Evolutionary conservation across 176 grass and related monocot genomes (phyloP), one percentile per base, ranked within the genome.

Genomic region (Eremochloa ophiuroides): DNA sequence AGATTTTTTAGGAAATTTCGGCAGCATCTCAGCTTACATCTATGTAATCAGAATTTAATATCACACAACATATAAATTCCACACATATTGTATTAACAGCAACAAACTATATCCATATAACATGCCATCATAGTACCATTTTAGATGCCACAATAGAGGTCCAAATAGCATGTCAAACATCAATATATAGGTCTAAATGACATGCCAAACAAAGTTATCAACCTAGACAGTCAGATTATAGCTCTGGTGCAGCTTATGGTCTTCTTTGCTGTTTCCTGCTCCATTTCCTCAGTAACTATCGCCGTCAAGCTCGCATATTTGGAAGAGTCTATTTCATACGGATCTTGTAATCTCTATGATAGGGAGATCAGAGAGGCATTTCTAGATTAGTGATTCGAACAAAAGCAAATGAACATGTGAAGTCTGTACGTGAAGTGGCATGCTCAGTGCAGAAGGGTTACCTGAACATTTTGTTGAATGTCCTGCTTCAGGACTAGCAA

Each of bases 401-500:
- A 59, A 26, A 75, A 69, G 25, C 18, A 66, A 66, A 73, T 51
- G 55, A 62, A 16, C 7, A n/a, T n/a, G n/a, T n/a, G n/a, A n/a
- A n/a, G n/a, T n/a, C n/a, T n/a, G n/a, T n/a, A n/a, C 23, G 16
- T 50, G n/a, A n/a, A n/a, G 39, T 22, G 30, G 2, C 31, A 27
- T 53, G 46, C 22, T 23, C 6, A 69, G 46, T 12, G 10, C 50
- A 71, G 23, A 58, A 39, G 11, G 9, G 78, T 86, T 92, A 97
- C 95, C 92, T 93, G 71, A 39, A 91, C 70, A 76, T 97, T 97
- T 87, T 90, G 80, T 10, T 91, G 66, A 63, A 97, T 85, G 39
- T 91, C 95, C 50, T 94, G 85, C 78, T 90, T 92, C 29, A 94
- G 83, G 58, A 97, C 95, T 66, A 93, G 84, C 39, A 97, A 63